Evolutionary conservation across 805 yeast species (phyloP), one percentile per base, ranked within the genome.

Genomic region (Zygosaccharomyces bailii): DNA sequence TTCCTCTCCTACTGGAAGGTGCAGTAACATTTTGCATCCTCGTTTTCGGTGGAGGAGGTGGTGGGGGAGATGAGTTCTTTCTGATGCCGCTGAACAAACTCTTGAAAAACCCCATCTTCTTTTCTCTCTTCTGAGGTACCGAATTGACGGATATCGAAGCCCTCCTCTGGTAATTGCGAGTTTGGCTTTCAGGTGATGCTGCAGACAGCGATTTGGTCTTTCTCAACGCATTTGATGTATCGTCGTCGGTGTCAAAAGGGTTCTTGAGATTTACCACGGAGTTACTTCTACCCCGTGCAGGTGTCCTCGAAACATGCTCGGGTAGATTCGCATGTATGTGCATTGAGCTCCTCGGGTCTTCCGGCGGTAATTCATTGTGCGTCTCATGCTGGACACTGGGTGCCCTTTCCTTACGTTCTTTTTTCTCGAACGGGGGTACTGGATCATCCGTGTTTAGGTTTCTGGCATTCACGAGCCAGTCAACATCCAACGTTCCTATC

Each of bases 31-130:
- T n/a, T n/a, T n/a, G n/a, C n/a, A n/a, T n/a, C n/a, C 24, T 21
- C 23, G 34, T 17, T 30, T 35, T 25, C 16, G 34, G 13, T 19
- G 21, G 29, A 9, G 47, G 16, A 24, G 40, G 16, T 4, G 40
- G 40, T 19, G 43, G 16, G 2, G 46, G 13, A 10, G 43, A 39
- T 10, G 33, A 43, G 30, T 38, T 47, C 23, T 47, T 48, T 38
- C 46, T 50, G 46, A 56, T 60, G 35, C 55, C 50, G 2, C 65
- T 57, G 48, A 70, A 70, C 20, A 70, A 32, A 11, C 65, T 55
- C 30, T 56, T 62, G 49, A 70, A 66, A 44, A 70, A 70, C 0
- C 73, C 71, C 9, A 43, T 23, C 21, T 56, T 58, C 45, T 59
- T 56, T 43, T 62, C 63, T 50, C 58, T 60, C 42, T 43, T 49